Evolutionary conservation across 495 filamentous ascomycete species (phyloP).

Genomic region (Saxispiralis lemnorum): DNA sequence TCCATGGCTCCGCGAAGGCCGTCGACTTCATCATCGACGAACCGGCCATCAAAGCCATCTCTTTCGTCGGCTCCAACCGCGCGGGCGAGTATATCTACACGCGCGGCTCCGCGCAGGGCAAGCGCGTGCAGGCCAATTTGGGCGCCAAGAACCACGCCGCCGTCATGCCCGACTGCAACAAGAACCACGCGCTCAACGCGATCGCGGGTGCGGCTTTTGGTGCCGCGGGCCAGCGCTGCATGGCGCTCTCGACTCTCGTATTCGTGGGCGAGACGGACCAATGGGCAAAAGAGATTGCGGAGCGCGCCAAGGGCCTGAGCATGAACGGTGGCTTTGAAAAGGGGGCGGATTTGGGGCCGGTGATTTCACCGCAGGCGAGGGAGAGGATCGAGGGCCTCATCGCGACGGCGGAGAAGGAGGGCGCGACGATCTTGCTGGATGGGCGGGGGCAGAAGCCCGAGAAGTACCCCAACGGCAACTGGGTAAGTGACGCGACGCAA

Average conservation of each 20-base stretch:
- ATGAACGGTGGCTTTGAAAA: constrained; percentile 92
- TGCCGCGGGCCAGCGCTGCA: constrained; percentile 91
- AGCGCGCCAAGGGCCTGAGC: constrained; percentile 72
- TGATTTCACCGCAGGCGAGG: constrained; percentile 86
- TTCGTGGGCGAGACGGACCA: constrained; percentile 88
- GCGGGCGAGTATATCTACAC: constrained; percentile 94
- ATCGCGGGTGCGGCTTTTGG: constrained; percentile 92
- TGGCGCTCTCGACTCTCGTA: constrained; percentile 87
- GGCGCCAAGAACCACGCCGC: constrained; percentile 98
- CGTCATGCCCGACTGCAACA: constrained; percentile 89
- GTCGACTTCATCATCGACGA: constrained; percentile 97
- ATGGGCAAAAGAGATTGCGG: constrained; percentile 81
- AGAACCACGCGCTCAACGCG: constrained; percentile 90
- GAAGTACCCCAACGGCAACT: constrained; percentile 96
- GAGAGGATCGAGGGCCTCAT: constrained; percentile 80
- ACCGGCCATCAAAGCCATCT: constrained; percentile 91
- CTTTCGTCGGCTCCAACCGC: constrained; percentile 90
- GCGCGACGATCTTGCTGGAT: constrained; percentile 87
- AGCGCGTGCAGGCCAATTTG: constrained; percentile 90
- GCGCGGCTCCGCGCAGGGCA: constrained; percentile 79
- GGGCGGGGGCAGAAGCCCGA: constrained; percentile 71
- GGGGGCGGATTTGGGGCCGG: constrained; percentile 86
- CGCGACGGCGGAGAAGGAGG: constrained; percentile 74
- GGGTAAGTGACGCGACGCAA: constrained; percentile 33
- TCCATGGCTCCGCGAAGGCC: constrained; percentile 78